phyloP scores from a whole-genome alignment of 805 yeast genomes.

The Nakazawaea wickerhamii region DNA sequence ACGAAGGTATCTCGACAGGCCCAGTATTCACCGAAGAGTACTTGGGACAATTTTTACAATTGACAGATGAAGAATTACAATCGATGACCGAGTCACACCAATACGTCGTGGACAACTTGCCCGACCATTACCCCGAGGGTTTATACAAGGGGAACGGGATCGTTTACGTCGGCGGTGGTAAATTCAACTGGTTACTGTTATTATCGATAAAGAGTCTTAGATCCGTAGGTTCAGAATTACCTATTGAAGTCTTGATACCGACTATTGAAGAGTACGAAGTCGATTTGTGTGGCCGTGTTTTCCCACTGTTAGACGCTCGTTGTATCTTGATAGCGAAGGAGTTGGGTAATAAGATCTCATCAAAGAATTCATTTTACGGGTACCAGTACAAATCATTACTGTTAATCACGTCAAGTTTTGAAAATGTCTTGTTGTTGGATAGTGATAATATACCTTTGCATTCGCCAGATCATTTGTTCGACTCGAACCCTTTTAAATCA shows the following conservation, averaged over 20 bases:
- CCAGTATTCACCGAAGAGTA: conserved; percentile 48
- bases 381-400: conserved; percentile 73
- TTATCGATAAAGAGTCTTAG: conserved; percentile 62
- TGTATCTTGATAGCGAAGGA: conserved; percentile 64
- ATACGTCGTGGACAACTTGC: conserved; percentile 39
- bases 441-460: conserved; percentile 71
- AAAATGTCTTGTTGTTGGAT: conserved; percentile 66
- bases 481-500: conserved; percentile 46
- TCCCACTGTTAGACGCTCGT: conserved; percentile 57
- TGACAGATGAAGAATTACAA: conserved; percentile 36
- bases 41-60: conserved; percentile 42
- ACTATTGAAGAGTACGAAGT: conserved; percentile 63
- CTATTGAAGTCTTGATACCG: conserved; percentile 81
- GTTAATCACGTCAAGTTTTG: conserved; percentile 64
- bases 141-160: conserved; percentile 52
- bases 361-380: conserved; percentile 46
- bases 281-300: conserved; percentile 57
- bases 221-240: conserved; percentile 59
- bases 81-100: conserved; percentile 43
- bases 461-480: conserved; percentile 57
- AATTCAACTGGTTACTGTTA: conserved; percentile 65
- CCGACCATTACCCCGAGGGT: conserved; percentile 38
- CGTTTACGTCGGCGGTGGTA: conserved; percentile 77
- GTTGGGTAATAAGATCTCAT: conserved; percentile 48
- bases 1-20: conserved; percentile 32